phyloP scores from a whole-genome alignment of 345 rosid genomes.

The Linum lewisii region DNA sequence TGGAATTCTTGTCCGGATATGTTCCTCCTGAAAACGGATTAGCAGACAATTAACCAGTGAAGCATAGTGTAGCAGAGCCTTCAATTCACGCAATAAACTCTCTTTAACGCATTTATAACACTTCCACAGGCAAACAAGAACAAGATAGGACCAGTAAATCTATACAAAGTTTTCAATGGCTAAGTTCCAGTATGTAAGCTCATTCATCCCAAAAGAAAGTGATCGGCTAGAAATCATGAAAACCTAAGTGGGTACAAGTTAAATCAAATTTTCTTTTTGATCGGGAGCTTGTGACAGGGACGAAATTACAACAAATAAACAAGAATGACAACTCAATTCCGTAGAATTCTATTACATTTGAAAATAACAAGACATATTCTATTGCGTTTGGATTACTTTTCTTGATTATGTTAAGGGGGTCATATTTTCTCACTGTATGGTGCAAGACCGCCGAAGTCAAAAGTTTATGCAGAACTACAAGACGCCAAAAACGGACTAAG shows the following conservation, averaged over 20 bases:
- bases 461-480: background rate
- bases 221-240: too few relatives aligned
- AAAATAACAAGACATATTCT: too few relatives aligned
- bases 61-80: background rate
- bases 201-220: too few relatives aligned
- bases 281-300: too few relatives aligned
- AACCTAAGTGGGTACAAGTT: too few relatives aligned
- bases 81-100: background rate
- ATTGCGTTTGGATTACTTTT: background rate
- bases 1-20: constrained; percentile 98
- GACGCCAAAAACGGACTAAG: background rate
- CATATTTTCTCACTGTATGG: background rate
- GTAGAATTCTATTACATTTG: too few relatives aligned
- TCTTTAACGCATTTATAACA: background rate
- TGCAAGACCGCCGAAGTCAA: background rate
- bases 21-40: constrained; percentile 56
- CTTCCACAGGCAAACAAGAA: background rate
- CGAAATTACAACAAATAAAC: too few relatives aligned
- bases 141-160: background rate
- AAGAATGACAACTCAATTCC: too few relatives aligned
- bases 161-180: background rate
- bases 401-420: background rate
- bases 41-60: constrained; percentile 6
- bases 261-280: too few relatives aligned
- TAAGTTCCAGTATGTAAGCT: too few relatives aligned